These are phyloP conservation scores for Phytopythium mirpurense DNA, from an alignment of 352 stramenopile species.

Conservation along the genomic window DNA sequence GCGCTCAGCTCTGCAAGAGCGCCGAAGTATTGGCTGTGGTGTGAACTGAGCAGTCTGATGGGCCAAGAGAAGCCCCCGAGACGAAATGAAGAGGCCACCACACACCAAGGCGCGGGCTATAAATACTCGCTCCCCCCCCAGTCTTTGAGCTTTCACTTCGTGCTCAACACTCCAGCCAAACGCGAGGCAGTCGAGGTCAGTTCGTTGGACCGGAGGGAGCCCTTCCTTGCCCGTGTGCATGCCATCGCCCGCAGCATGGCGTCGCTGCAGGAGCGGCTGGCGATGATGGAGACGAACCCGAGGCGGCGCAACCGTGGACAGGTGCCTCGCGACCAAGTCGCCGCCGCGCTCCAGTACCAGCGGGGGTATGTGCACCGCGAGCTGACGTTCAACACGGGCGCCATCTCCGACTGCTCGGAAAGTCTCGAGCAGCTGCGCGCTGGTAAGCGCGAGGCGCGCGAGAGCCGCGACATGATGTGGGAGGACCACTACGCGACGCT, in stretches of 20 bases:
- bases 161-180: too few species aligned
- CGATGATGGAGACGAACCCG: conserved; percentile 33
- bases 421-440: conserved; percentile 33
- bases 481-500: conserved; percentile 43
- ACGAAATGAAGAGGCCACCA: too few species aligned
- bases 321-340: conserved; percentile 34
- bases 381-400: conserved; percentile 29
- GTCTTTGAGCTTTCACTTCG: background rate
- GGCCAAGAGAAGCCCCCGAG: too few species aligned
- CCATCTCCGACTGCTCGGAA: conserved; percentile 48
- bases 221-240: background rate
- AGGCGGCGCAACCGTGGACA: conserved; percentile 42
- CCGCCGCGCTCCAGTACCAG: conserved; percentile 36
- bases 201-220: too few species aligned
- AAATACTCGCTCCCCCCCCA: background rate
- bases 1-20: too few species aligned
- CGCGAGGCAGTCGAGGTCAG: too few species aligned
- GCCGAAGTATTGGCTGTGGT: too few species aligned
- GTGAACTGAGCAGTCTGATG: too few species aligned
- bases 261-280: conserved; percentile 38
- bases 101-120: background rate
- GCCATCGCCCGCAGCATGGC: conserved; percentile 1
- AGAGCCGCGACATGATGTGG: conserved; percentile 61
- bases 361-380: conserved; percentile 29
- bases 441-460: conserved; percentile 43